phyloP scores from a whole-genome alignment of 768 basidiomycete genomes.

The Zangia roseola region DNA sequence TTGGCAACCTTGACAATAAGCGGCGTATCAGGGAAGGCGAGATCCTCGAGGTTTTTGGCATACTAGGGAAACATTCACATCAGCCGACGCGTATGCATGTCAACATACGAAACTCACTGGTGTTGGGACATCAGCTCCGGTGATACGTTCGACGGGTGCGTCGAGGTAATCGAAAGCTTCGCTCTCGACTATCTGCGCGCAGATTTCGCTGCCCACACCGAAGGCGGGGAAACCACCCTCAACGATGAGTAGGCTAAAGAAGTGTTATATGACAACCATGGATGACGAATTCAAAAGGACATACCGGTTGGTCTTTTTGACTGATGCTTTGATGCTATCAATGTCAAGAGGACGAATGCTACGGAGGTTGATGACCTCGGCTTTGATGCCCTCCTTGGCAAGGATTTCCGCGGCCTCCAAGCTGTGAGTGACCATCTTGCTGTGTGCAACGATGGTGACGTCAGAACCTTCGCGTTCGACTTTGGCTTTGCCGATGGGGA shows the following conservation, averaged over 20 bases:
- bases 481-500: slow-evolving; percentile 98
- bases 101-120: slow-evolving; percentile 56
- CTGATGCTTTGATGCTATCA: slow-evolving; percentile 92
- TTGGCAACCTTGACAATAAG: slow-evolving; percentile 93
- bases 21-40: slow-evolving; percentile 92
- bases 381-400: slow-evolving; percentile 95
- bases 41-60: slow-evolving; percentile 81
- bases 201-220: slow-evolving; percentile 98
- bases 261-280: neutral
- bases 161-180: slow-evolving; percentile 99
- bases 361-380: slow-evolving; percentile 96
- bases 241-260: slow-evolving; percentile 76
- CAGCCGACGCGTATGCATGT: slow-evolving; percentile 9
- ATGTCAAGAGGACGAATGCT: slow-evolving; percentile 97
- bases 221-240: slow-evolving; percentile 99
- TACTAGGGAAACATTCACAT: slow-evolving; percentile 52
- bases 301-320: slow-evolving; percentile 98
- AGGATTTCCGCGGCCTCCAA: slow-evolving; percentile 92
- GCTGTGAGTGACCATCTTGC: slow-evolving; percentile 95
- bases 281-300: slow-evolving; percentile 18
- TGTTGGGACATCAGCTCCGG: slow-evolving; percentile 96
- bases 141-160: slow-evolving; percentile 96
- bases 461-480: slow-evolving; percentile 91
- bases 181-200: slow-evolving; percentile 95
- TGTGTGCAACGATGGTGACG: slow-evolving; percentile 95